Percentiles rank a stretch among this genome's conserved stretches.
Conservation (phyloP, 2,329 filamentous ascomycete species). For the Apiospora marii region DNA sequence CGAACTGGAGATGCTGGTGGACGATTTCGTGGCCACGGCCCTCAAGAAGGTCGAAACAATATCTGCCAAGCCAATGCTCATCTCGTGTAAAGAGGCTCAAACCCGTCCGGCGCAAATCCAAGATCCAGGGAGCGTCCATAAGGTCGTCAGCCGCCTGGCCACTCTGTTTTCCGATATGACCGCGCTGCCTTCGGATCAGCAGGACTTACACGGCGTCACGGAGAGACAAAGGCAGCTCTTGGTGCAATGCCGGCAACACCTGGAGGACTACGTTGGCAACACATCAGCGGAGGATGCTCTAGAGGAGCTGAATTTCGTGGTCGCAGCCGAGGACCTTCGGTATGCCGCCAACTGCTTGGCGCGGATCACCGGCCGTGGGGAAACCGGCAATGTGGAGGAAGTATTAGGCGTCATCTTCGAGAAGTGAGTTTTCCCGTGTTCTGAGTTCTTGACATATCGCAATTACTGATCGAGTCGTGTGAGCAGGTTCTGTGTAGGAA, state of each 20-base stretch:
- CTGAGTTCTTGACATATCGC: not conserved
- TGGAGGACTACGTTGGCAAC: constrained; percentile 76
- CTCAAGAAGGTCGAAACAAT: constrained; percentile 51
- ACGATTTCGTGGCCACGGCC: constrained; percentile 49
- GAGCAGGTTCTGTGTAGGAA: constrained; percentile 63
- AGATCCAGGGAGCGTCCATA: constrained; percentile 67
- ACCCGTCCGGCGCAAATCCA: constrained; percentile 31
- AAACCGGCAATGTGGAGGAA: constrained; percentile 90
- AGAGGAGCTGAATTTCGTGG: constrained; percentile 30
- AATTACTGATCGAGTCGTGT: constrained; percentile 19
- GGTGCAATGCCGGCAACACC: constrained; percentile 72
- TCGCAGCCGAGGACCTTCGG: constrained; percentile 88
- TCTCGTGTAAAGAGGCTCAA: constrained; percentile 76
- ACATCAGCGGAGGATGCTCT: constrained; percentile 46
- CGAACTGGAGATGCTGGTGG: constrained; percentile 48
- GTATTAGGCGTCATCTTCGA: constrained; percentile 97
- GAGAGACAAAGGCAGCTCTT: constrained; percentile 88
- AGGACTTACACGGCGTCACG: constrained; percentile 88
- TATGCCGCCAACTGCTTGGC: constrained; percentile 82
- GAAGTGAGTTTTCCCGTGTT: constrained; percentile 69
- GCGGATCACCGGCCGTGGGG: constrained; percentile 85
- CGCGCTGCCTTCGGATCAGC: constrained; percentile 71
- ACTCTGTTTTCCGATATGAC: constrained; percentile 76
- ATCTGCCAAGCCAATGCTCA: constrained; percentile 55
- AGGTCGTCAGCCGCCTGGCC: constrained; percentile 73